A percentile compares a stretch with the other conserved stretches of the same genome.
phyloP scores from a whole-genome alignment of 768 basidiomycete genomes.

The Epithele typhae region DNA sequence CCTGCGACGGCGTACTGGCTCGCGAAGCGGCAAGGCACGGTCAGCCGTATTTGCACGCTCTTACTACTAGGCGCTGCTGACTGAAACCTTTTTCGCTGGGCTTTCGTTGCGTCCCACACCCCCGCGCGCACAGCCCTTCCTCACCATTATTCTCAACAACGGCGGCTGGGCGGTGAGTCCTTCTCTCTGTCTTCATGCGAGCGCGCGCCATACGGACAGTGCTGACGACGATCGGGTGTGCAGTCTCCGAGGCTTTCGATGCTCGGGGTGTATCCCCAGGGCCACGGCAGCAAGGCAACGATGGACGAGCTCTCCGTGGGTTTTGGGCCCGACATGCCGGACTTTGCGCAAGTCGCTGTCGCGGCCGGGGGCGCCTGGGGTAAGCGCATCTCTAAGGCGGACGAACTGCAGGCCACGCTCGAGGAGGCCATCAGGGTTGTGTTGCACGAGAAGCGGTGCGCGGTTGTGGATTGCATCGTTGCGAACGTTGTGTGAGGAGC shows the following conservation, averaged over 20 bases:
- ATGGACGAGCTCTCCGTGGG: slow-evolving; percentile 55
- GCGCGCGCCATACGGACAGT: background rate
- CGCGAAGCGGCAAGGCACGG: slow-evolving; percentile 63
- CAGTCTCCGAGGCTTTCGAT: slow-evolving; percentile 60
- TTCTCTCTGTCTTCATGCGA: no score
- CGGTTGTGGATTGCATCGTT: slow-evolving; percentile 57
- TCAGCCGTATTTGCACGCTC: slow-evolving; percentile 25
- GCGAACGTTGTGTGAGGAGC: slow-evolving; percentile 11
- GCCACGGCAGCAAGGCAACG: slow-evolving; percentile 39
- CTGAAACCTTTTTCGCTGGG: no score
- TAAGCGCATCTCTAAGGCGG: slow-evolving; percentile 30
- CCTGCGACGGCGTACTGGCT: slow-evolving; percentile 69
- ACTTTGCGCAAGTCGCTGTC: slow-evolving; percentile 58
- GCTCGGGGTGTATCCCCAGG: slow-evolving; percentile 59
- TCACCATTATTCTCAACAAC: slow-evolving; percentile 69
- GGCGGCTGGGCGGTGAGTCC: slow-evolving; percentile 57
- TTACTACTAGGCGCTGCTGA: no score
- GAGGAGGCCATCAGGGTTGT: slow-evolving; percentile 54
- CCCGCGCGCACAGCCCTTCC: slow-evolving; percentile 51
- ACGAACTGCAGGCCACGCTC: slow-evolving; percentile 31
- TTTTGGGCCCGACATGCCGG: slow-evolving; percentile 59
- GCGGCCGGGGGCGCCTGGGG: slow-evolving; percentile 72
- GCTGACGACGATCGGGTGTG: slow-evolving; percentile 31
- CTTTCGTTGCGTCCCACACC: no score
- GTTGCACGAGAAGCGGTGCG: slow-evolving; percentile 53